Conservation (phyloP, 2,329 filamentous ascomycete genomes). For the Fusarium clavum region DNA sequence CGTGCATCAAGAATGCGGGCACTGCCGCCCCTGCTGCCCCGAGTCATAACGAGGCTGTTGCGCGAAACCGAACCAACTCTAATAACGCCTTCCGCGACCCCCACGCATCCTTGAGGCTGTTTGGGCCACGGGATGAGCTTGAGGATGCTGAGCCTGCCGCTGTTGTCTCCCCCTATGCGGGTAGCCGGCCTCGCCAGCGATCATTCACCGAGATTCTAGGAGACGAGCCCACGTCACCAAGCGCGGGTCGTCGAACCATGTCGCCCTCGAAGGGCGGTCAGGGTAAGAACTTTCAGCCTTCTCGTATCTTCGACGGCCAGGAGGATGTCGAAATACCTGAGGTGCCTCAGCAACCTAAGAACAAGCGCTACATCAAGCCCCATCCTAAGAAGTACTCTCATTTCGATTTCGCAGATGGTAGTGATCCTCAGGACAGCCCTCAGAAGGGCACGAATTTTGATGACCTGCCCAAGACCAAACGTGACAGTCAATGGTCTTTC, state of each 20-base stretch:
- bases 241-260: conserved; percentile 60
- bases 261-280: conserved; percentile 64
- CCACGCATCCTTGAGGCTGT: conserved; percentile 79
- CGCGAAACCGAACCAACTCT: conserved; percentile 64
- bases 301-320: conserved; percentile 71
- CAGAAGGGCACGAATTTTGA: conserved; percentile 56
- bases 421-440: conserved; percentile 62
- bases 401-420: conserved; percentile 82
- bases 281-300: conserved; percentile 71
- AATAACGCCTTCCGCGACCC: conserved; percentile 69
- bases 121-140: conserved; percentile 74
- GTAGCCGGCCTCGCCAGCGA: conserved; percentile 72
- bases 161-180: conserved; percentile 72
- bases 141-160: conserved; percentile 60
- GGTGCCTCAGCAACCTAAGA: conserved; percentile 56
- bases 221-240: conserved; percentile 64
- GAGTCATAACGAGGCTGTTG: conserved; percentile 53
- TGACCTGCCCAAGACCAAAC: conserved; percentile 67
- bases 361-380: conserved; percentile 67
- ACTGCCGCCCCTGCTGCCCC: conserved; percentile 49
- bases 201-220: conserved; percentile 78
- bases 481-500: conserved; percentile 85
- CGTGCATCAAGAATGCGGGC: conserved; percentile 65
- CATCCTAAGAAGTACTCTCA: conserved; percentile 86
- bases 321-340: conserved; percentile 58